A percentile compares a stretch with the other conserved stretches of the same genome.
Conservation (phyloP, 148 eudicot species). For the Persicaria tinctoria region DNA sequence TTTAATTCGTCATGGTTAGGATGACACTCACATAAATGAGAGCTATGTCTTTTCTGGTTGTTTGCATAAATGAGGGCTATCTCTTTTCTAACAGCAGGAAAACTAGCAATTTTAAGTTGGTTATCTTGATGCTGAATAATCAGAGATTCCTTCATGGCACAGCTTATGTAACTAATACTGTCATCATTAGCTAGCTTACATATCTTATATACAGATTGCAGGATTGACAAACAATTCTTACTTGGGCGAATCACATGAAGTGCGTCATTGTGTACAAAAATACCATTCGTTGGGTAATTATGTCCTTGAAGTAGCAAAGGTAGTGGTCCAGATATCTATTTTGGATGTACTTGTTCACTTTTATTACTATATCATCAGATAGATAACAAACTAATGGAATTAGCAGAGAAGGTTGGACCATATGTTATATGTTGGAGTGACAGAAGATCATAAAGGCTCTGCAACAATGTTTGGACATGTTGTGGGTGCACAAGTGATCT, state of each 20-base stretch:
- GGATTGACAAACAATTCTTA: slow-evolving; percentile 93
- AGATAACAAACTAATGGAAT: slow-evolving; percentile 12
- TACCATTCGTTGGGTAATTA: slow-evolving; percentile 58
- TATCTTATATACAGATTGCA: slow-evolving; percentile 48
- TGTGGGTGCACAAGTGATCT: slow-evolving; percentile 86
- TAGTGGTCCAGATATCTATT: slow-evolving; percentile 17
- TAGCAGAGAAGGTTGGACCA: slow-evolving; percentile 84
- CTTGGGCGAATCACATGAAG: slow-evolving; percentile 58
- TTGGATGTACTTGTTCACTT: neutral
- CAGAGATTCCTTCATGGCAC: slow-evolving; percentile 1
- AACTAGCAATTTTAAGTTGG: neutral
- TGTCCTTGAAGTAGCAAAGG: slow-evolving; percentile 95
- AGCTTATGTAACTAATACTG: slow-evolving; percentile 1
- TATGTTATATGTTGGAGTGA: slow-evolving; percentile 92
- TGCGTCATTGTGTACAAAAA: slow-evolving; percentile 72
- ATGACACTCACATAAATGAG: too few relatives aligned
- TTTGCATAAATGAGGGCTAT: neutral
- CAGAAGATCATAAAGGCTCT: slow-evolving; percentile 89
- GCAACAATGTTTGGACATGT: slow-evolving; percentile 75
- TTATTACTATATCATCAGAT: neutral
- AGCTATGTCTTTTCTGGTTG: neutral
- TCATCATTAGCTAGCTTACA: slow-evolving; percentile 3
- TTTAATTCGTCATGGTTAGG: too few relatives aligned
- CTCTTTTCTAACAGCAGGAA: neutral
- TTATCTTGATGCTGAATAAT: neutral